Evolutionary conservation across 2,329 filamentous ascomycete species (phyloP), one percentile per base, ranked within the genome.

Genomic region (Sodiomyces alkalinus): DNA sequence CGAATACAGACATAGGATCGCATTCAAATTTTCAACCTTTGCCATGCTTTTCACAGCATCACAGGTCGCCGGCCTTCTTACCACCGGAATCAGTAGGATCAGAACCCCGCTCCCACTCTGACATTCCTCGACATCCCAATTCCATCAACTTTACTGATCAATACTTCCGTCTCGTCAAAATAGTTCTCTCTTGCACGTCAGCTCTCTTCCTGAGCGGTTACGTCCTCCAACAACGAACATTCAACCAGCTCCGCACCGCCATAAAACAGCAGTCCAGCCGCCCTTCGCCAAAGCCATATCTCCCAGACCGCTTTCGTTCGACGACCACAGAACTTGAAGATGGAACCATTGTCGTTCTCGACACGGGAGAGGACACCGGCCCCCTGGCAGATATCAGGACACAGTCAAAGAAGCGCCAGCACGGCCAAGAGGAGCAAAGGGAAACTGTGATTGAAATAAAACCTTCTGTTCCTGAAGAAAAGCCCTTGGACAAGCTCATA

Each of bases 201-300:
- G 69, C 85, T 4, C 72, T 94, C 16, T 94, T 94, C 51, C 62
- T 93, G 18, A 83, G 80, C 28, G 86, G 86, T 43, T 93, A 92
- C 50, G 68, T 75, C 3, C 66, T 93, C 29, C 86, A 94, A 45
- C 86, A 94, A 52, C 73, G 82, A 42, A 90, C 83, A 1, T 70
- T 93, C 4, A 69, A 68, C 36, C 76, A 77, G 41, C 65, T 94
- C 18, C 80, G 87, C 42, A 60, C 64, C 31, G 80, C 80, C 12
- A 76, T 93, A 42, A 66, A 65, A 39, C 20, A 23, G 8, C 65
- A 62, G 28, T 46, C 62, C 37, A 50, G 59, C 44, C 55, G 45
- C 7, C 55, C 60, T 5, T 56, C 56, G 2, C 61, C 62, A 5
- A 58, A 60, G 33, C 53, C 60, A 24, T 60, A 62, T 42, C 47